phyloP scores from a whole-genome alignment of 768 basidiomycete species.

The Suillus decipiens region DNA sequence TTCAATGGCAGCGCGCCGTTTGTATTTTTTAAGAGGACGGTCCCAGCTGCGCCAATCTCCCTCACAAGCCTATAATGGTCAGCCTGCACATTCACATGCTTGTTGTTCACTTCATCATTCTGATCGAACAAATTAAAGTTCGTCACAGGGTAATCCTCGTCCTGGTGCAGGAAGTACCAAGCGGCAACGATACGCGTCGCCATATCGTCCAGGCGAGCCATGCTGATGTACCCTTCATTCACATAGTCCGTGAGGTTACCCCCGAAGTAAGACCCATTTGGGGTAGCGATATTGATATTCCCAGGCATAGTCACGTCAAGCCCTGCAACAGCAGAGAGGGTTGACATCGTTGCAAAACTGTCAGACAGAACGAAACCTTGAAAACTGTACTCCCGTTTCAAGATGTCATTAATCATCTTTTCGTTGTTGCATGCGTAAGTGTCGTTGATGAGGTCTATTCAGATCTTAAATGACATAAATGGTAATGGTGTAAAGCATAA shows the following conservation, averaged over 20 bases:
- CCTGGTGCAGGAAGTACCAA: conserved; percentile 68
- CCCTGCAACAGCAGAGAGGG: conserved; percentile 58
- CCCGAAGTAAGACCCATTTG: conserved; percentile 45
- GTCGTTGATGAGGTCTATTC: conserved; percentile 61
- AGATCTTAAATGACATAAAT: conserved; percentile 12
- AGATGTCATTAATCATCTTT: conserved; percentile 66
- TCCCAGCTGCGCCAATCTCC: conserved; percentile 74
- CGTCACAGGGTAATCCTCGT: conserved; percentile 55
- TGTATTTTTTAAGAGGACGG: conserved; percentile 76
- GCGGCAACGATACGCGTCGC: conserved; percentile 74
- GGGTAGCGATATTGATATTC: conserved; percentile 34
- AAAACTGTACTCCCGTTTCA: conserved; percentile 77
- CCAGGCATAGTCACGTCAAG: conserved; percentile 79
- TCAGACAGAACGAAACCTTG: conserved; percentile 79
- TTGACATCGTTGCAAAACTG: conserved; percentile 67
- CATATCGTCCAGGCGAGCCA: conserved; percentile 75
- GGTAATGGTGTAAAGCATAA: neutral
- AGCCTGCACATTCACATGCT: conserved; percentile 66
- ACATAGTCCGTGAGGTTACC: conserved; percentile 68
- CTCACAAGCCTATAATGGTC: conserved; percentile 70
- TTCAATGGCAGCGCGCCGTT: conserved; percentile 54
- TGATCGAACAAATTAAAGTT: conserved; percentile 72
- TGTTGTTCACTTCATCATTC: conserved; percentile 54
- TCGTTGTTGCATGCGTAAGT: conserved; percentile 79
- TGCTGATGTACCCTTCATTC: conserved; percentile 70